Base-by-base conservation (phyloP, 495 filamentous ascomycete genomes). In the Platismatia glauca region DNA sequence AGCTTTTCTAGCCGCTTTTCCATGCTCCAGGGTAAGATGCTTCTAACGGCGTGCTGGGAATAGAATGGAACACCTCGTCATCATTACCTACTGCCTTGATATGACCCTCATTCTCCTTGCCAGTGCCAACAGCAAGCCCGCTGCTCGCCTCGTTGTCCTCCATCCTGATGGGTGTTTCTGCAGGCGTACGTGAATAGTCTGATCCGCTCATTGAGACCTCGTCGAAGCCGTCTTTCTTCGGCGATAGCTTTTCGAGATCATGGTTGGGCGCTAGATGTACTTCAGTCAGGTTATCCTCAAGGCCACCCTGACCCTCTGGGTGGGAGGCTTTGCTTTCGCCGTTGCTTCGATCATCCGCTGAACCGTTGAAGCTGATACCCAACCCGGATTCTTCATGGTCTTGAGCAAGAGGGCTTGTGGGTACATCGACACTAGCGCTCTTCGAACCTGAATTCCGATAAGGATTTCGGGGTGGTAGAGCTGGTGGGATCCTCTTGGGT, bases 401-500 rank as follows among this genome's bases (percentile, higher is more conserved):
- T 11, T 58, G 57, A 2, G 60, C 56, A 37, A 59, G 50, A 38
- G 70, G 68, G 24, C 50, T 56, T 15, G 57, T 56, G 22, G 65
- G 66, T 13, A 70, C 69, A 3, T 61, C 67, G 27, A 61, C 4
- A 20, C 31, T 41, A 22, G 37, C 31, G 15, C 29, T 29, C n/a
- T 50, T 65, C 35, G 48, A 48, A 3, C 43, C 55, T 41, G 63
- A 64, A 18, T 33, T 56, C 55, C 78, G 76, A n/a, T 75, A 70
- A 16, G 87, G 85, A 63, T 81, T 86, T 37, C 84, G 77, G 6
- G 79, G 76, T 6, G 87, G 87, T 24, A 89, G 77, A 4, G 85
- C 76, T 16, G 89, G 88, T 9, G 86, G 78, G 4, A 84, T 73
- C 35, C 87, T 76, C 73, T 89, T 89, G 2, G 86, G 83, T 69